Base-by-base conservation (phyloP, 1,284 basidiomycete genomes). In the Rhodotorula sp. region DNA sequence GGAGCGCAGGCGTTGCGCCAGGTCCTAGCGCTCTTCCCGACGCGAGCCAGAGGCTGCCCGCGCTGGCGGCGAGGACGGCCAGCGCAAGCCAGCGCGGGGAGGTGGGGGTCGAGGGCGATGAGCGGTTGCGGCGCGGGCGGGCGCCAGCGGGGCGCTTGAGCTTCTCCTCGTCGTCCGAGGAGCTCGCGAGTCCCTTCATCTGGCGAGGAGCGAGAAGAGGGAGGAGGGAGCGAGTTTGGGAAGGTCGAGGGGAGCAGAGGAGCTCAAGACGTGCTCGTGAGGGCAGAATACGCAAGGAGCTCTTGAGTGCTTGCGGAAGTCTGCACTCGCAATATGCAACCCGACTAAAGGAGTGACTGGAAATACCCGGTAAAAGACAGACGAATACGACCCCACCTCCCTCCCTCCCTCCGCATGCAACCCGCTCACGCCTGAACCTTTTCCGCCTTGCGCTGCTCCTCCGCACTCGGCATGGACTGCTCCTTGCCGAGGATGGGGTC, bases 401-500 rank as follows among this genome's bases (percentile, higher is more conserved):
- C 25, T 27, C 25, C 27, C 27, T n/a, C 25, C 22, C 9, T n/a
- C n/a, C 50, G 50, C 27, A 8, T n/a, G 50, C 27, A n/a, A 29
- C 27, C n/a, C 50, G 50, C n/a, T 32, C 48, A 54, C 17, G 17
- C 37, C 46, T 34, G 8, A 9, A 21, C 46, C 46, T 36, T 17
- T 29, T 19, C n/a, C 17, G 7, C 39, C 12, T 32, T 27, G 39
- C 27, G 21, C 57, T 29, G n/a, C 57, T 7, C 51, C 41, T 64
- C 61, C 29, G 21, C 41, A 6, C 4, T n/a, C 50, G 65, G 58
- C 10, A 69, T 50, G 17, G 39, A 36, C 39, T 82, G 81, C 62
- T 77, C 71, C 63, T 80, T 79, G 32, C 76, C 76, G n/a, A 82
- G 70, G 27, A 64, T 53, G 27, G 76, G 76, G 72, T 82, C 78